Percentiles rank a stretch among this genome's conserved stretches.
Evolutionary conservation across 805 yeast species (phyloP).

Genomic region (Zygoascus ofunaensis): DNA sequence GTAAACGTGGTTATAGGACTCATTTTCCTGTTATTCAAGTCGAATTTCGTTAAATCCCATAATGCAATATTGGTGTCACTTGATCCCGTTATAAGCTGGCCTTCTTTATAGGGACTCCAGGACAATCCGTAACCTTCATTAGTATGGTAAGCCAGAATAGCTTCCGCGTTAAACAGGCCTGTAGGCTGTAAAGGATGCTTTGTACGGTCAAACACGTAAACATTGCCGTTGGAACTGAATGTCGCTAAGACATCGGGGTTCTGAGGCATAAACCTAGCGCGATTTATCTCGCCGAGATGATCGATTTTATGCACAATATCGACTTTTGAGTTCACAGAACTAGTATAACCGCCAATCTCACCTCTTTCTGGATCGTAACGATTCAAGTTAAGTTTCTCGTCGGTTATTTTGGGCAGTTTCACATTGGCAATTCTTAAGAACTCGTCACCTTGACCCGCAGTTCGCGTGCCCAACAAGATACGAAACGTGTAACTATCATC

Average conservation of each 20-base stretch:
- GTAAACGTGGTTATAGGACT: conserved; percentile 21
- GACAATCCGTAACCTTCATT: conserved; percentile 52
- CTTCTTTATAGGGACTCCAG: conserved; percentile 65
- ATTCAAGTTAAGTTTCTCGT: conserved; percentile 20
- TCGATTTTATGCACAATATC: conserved; percentile 49
- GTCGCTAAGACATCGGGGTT: conserved; percentile 78
- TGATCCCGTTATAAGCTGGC: conserved; percentile 47
- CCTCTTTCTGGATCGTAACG: conserved; percentile 32
- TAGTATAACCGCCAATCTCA: conserved; percentile 26
- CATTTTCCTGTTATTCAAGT: conserved; percentile 20
- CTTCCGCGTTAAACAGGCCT: conserved; percentile 40
- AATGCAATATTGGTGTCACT: conserved; percentile 54
- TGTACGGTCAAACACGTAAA: conserved; percentile 70
- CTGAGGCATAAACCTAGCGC: conserved; percentile 68
- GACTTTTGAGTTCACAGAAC: conserved; percentile 30
- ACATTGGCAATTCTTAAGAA: conserved; percentile 33
- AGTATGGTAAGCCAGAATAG: conserved; percentile 36
- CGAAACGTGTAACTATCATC: conserved; percentile 23
- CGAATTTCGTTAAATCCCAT: conserved; percentile 53
- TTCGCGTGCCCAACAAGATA: conserved; percentile 53
- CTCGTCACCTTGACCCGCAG: conserved; percentile 50
- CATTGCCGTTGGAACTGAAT: conserved; percentile 54
- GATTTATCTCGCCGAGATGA: conserved; percentile 65
- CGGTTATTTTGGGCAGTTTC: conserved; percentile 12
- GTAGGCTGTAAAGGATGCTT: conserved; percentile 53